Base-by-base conservation (phyloP, 2,329 filamentous ascomycete genomes). In the Thermothelomyces thermophilus region DNA sequence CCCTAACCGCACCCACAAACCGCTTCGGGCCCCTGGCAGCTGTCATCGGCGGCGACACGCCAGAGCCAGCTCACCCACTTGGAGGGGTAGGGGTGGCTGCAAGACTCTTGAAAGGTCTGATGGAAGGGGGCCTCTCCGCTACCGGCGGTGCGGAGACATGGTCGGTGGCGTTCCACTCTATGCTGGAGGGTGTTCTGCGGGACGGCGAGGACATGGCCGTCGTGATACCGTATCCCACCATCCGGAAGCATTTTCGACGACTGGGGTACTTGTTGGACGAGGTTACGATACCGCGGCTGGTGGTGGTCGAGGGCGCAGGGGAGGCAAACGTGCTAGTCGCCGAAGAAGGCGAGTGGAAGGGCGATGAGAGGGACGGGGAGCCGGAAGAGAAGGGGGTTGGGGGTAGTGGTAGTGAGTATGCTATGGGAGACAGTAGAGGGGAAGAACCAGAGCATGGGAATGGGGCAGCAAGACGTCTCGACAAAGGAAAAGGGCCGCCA, bases 171-270 rank as follows among this genome's bases (percentile, higher is more conserved):
- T 84, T 84, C 48, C 72, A 77, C 34, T 66, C 70, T 3, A 63
- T 84, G 48, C 61, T 83, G 8, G 80, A 84, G 55, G 70, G 70
- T 0, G 66, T 79, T 3, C 62, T 84, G 16, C 68, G 78, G 9
- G 82, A 84, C 54, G 78, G 73, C 0, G 80, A 84, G 60, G 80
- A 83, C 55, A 72, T 78, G 66, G 70, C 73, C 1, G 70, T 84
- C 3, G 72, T 74, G 20, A 66, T 84, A n/a, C 73, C 73, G 3
- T 84, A 84, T 56, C 68, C 73, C 20, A 64, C 69, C 4, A 73
- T 84, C 3, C 69, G 81, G 42, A 63, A 64, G 11, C 74, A 79
- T n/a, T 75, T 78, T 48, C 61, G 67, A 33, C 69, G 75, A 10
- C 68, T 80, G 22, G 63, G 69, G 10, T 68, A 73, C 48, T 50